Base-by-base conservation (phyloP, 2,329 filamentous ascomycete genomes). In the Epichloe amarillans region DNA sequence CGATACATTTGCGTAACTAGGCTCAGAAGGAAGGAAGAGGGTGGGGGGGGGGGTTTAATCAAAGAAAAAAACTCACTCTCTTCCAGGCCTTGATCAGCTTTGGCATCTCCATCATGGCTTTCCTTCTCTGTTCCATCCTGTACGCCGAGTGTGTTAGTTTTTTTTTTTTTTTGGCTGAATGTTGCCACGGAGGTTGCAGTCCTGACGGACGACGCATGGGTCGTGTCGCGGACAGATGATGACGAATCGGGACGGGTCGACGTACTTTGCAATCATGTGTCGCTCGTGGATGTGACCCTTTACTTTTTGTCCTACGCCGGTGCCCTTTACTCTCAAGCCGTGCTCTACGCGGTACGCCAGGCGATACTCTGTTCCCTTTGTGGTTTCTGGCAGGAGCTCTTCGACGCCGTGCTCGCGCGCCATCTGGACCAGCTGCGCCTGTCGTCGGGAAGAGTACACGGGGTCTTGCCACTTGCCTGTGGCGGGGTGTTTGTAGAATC, bases 221-320 rank as follows among this genome's bases (percentile, higher is more conserved):
- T 30, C 21, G n/a, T 10, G 4, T 33, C 17, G 10, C 37, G 12
- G 33, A 36, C 10, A 10, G 2, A 5, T 15, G 17, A 23, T 19
- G 38, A 33, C 11, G 5, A 21, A 19, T 23, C 19, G 17, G 2
- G 35, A 3, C 12, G 17, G 35, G 12, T 19, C 5, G 50, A 74
- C 80, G 56, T 80, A 81, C 75, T 83, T 82, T 54, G 78, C 75
- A 70, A 86, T 83, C 72, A 96, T 73, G 62, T 84, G 85, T 65
- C 93, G 81, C 75, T 98, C 93, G 81, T 90, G 87, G 60, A 82
- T 77, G 70, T 96, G 91, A 68, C 93, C 93, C 84, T 97, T 98
- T 66, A 96, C 91, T 69, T 78, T 83, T 71, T 96, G 83, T 52
- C 89, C 91, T 58, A 88, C 82, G 75, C 93, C 91, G 1, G 91